Evolutionary conservation across 1,284 basidiomycete species (phyloP), one percentile per base, ranked within the genome.

Genomic region (Mycosarcoma maydis): DNA sequence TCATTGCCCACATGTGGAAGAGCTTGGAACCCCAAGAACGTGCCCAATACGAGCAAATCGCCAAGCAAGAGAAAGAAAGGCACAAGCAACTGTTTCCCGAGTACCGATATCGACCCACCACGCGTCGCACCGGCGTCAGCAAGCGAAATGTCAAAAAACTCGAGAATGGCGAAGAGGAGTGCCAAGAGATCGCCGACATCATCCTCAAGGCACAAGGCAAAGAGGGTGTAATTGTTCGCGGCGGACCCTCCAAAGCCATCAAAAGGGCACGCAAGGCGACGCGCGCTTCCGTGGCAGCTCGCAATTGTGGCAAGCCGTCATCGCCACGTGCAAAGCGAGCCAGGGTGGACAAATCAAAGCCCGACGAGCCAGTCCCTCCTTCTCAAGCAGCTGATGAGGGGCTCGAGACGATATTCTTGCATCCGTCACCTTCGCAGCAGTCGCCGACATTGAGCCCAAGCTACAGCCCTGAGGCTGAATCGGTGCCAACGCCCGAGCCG

Each of bases 1-100:
- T 80, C 40, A 83, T 80, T 27, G 74, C 72, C 1, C 68, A 77
- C 49, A 77, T 80, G 72, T 80, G 79, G 79, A 70, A 72, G 44
- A 80, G 72, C 44, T 53, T 80, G 3, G 26, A 49, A 2, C 51
- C 55, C 2, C 68, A 71, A 16, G 76, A 80, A 7, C 68, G 74
- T 10, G 57, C 70, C 2, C 32, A 57, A 17, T 80, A 77, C 70
- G 55, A 74, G 36, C 38, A 50, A 22, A 69, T 64, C 26, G 78
- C 78, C 10, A 49, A 66, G 37, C 51, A 65, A 30, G 77, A 78
- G 38, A 77, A 76, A 50, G 72, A 72, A 50, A 58, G 52, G 16
- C 78, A 80, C 47, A 65, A 60, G 39, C 44, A 41, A 4, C 51
- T 66, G 16, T 73, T 73, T 36, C 78, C 78, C 17, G 56, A 79